A percentile compares a stretch with the other conserved stretches of the same genome.
These are phyloP conservation scores for Nectriaceae sp. DNA, from an alignment of 2,329 filamentous ascomycete species.

Conservation along the genomic window DNA sequence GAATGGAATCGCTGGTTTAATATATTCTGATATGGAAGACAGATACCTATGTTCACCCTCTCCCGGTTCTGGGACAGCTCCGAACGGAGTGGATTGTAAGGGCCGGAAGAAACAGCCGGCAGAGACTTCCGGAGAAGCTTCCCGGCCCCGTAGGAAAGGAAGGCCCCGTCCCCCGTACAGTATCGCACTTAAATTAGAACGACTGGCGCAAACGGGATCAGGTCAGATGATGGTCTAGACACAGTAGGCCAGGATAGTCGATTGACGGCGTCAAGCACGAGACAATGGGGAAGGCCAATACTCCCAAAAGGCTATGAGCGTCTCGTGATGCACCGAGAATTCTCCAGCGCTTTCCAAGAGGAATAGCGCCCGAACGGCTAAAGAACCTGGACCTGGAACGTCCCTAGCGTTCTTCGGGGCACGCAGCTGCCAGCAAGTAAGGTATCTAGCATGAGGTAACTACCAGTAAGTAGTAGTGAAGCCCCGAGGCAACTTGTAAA, in stretches of 20 bases:
- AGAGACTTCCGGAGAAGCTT: background rate
- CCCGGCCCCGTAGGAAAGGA: background rate
- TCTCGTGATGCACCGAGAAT: conserved; percentile 13
- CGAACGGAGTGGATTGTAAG: background rate
- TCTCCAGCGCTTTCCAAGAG: conserved; percentile 9
- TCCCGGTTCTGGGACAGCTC: no score
- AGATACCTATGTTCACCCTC: no score
- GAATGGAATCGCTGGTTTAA: no score
- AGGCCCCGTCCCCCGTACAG: background rate
- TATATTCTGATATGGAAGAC: no score
- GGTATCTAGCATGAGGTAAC: no score
- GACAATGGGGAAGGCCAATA: background rate
- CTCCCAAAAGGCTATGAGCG: background rate
- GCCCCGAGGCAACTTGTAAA: no score
- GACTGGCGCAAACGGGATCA: background rate
- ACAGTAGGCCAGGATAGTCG: conserved; percentile 12
- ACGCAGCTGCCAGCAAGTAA: no score
- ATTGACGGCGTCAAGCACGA: conserved; percentile 14
- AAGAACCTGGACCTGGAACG: no score
- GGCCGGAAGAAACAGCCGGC: background rate
- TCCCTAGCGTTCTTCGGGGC: no score
- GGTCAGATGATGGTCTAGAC: conserved; percentile 13
- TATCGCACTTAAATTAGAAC: background rate
- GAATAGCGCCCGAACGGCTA: background rate
- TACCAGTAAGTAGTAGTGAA: no score